phyloP scores from a whole-genome alignment of 2,329 filamentous ascomycete species.

The Penicillium sp. region DNA sequence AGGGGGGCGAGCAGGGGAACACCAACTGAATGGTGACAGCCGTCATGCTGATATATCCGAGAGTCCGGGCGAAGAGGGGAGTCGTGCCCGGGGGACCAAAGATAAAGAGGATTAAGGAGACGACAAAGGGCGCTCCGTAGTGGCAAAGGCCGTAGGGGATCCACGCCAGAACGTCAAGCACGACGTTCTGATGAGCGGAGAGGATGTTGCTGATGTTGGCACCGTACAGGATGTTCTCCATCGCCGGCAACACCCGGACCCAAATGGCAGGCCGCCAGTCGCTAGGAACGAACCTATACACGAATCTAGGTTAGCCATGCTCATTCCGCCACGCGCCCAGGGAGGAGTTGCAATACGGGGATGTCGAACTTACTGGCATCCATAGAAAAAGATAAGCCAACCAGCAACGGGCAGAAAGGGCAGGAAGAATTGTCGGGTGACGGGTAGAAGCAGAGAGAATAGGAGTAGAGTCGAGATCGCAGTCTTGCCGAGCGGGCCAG shows the following conservation, averaged over 20 bases:
- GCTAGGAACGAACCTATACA: conserved; percentile 72
- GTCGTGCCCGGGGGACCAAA: conserved; percentile 82
- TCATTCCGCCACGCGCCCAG: conserved; percentile 1
- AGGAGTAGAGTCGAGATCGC: conserved; percentile 63
- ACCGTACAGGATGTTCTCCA: conserved; percentile 95
- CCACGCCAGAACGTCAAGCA: conserved; percentile 87
- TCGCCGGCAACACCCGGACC: conserved; percentile 87
- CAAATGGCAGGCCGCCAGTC: conserved; percentile 90
- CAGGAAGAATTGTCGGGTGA: conserved; percentile 85
- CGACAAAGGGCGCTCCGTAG: conserved; percentile 78
- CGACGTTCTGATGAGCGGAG: conserved; percentile 77
- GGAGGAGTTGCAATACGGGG: background rate
- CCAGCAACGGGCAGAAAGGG: conserved; percentile 79
- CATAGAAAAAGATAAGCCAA: conserved; percentile 88
- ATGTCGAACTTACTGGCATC: conserved; percentile 68
- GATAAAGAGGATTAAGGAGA: conserved; percentile 74
- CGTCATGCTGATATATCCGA: conserved; percentile 86
- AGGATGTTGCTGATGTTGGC: conserved; percentile 95
- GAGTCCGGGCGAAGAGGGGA: conserved; percentile 77
- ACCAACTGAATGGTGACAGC: conserved; percentile 84
- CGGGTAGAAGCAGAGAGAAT: conserved; percentile 69
- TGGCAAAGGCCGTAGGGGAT: conserved; percentile 88
- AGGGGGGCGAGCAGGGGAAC: conserved; percentile 91
- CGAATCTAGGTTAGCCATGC: background rate
- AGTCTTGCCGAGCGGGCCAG: conserved; percentile 74